These are phyloP conservation scores for Trichoderma atrobrunneum DNA, from an alignment of 2,329 filamentous ascomycete species.

Conservation along the genomic window DNA sequence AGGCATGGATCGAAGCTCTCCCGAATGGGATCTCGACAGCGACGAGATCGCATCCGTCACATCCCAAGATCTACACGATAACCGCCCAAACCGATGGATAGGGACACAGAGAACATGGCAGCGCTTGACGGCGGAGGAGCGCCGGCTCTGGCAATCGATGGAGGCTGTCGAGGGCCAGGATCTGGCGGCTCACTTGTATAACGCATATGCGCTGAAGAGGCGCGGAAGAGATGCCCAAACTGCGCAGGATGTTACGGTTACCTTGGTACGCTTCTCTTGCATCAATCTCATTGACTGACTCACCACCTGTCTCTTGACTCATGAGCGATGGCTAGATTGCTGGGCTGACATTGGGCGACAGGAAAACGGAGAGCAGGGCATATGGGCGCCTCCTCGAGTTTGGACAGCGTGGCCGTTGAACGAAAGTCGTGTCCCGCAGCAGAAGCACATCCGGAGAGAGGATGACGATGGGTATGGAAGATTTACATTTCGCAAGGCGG, in stretches of 20 bases:
- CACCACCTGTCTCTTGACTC: background rate
- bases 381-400: slow-evolving; percentile 52
- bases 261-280: slow-evolving; percentile 26
- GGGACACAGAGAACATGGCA: slow-evolving; percentile 68
- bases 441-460: slow-evolving; percentile 40
- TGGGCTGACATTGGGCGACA: slow-evolving; percentile 18
- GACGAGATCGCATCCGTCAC: slow-evolving; percentile 47
- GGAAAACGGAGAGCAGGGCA: slow-evolving; percentile 30
- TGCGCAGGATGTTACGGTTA: slow-evolving; percentile 29
- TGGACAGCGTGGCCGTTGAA: slow-evolving; percentile 89
- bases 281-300: background rate
- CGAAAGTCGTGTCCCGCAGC: slow-evolving; percentile 57
- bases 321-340: background rate
- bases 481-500: slow-evolving; percentile 48
- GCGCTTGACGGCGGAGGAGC: slow-evolving; percentile 58
- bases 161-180: slow-evolving; percentile 63
- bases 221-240: slow-evolving; percentile 28
- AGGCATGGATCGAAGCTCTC: slow-evolving; percentile 13
- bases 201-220: slow-evolving; percentile 66
- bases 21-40: slow-evolving; percentile 44
- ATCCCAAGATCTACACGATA: slow-evolving; percentile 45
- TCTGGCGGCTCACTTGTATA: slow-evolving; percentile 74
- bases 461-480: slow-evolving; percentile 48
- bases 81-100: slow-evolving; percentile 69
- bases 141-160: slow-evolving; percentile 61